These are phyloP conservation scores for Castanea crenata DNA, from an alignment of 306 rosid genomes.

Conservation along the genomic window DNA sequence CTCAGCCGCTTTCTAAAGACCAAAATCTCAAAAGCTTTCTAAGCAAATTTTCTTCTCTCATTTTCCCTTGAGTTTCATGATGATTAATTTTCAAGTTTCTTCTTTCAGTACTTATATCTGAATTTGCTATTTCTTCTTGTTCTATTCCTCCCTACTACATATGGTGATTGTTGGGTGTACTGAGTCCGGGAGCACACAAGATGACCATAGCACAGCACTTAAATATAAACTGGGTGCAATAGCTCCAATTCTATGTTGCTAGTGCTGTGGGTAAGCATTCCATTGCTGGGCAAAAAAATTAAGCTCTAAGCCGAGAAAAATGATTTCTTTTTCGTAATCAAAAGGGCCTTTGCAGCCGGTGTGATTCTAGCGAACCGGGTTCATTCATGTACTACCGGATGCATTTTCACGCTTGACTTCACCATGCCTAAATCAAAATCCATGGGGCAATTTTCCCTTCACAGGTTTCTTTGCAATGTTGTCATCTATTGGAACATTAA, in stretches of 20 bases:
- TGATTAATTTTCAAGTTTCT: neutral
- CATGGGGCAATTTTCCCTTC: slow-evolving; percentile 41
- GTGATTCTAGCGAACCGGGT: slow-evolving; percentile 41
- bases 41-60: too few species aligned
- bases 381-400: slow-evolving; percentile 44
- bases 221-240: slow-evolving; percentile 31
- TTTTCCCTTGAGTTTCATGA: neutral
- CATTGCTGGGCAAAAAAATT: slow-evolving; percentile 32
- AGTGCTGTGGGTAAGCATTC: slow-evolving; percentile 35
- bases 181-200: neutral
- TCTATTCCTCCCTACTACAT: slow-evolving; percentile 13
- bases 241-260: slow-evolving; percentile 29
- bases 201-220: neutral
- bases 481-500: slow-evolving; percentile 43
- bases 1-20: neutral
- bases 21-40: too few species aligned
- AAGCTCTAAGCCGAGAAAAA: slow-evolving; percentile 25
- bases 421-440: slow-evolving; percentile 23
- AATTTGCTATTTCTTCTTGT: neutral
- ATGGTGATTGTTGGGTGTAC: slow-evolving; percentile 20
- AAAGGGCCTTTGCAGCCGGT: slow-evolving; percentile 52
- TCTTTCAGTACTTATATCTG: neutral
- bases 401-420: slow-evolving; percentile 43
- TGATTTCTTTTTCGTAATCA: slow-evolving; percentile 37
- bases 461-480: slow-evolving; percentile 47